phyloP scores from a whole-genome alignment of 768 basidiomycete species.

The Podaxis mareebaensis region DNA sequence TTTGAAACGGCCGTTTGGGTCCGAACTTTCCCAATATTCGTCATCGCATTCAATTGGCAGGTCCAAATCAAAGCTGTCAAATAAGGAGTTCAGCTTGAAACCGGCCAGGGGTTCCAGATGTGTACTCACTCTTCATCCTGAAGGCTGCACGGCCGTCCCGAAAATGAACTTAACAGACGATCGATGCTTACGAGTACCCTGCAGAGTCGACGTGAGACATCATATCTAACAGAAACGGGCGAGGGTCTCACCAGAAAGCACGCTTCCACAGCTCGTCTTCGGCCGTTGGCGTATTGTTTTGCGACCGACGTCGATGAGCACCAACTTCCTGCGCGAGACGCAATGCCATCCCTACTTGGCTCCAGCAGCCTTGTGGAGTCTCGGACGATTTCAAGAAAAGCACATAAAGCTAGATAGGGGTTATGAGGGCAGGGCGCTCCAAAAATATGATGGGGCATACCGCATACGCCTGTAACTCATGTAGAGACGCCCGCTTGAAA shows the following conservation, averaged over 20 bases:
- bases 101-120: background rate
- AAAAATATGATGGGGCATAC: constrained; percentile 38
- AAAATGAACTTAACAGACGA: constrained; percentile 42
- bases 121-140: constrained; percentile 73
- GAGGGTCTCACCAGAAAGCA: constrained; percentile 50
- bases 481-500: constrained; percentile 57
- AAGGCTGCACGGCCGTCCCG: constrained; percentile 72
- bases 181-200: constrained; percentile 57
- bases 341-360: constrained; percentile 63
- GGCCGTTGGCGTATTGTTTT: constrained; percentile 33
- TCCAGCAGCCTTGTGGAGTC: constrained; percentile 60
- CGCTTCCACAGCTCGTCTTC: constrained; percentile 80
- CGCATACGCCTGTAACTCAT: constrained; percentile 72
- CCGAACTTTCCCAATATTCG: constrained; percentile 65
- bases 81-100: background rate
- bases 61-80: constrained; percentile 68
- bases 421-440: constrained; percentile 6
- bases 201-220: background rate
- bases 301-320: constrained; percentile 51
- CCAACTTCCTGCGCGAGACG: constrained; percentile 77
- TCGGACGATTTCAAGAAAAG: constrained; percentile 49
- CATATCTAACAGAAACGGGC: background rate
- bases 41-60: constrained; percentile 63
- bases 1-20: constrained; percentile 37
- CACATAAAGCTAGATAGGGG: constrained; percentile 41